A percentile compares a stretch with the other conserved stretches of the same genome.
phyloP scores from a whole-genome alignment of 2,329 filamentous ascomycete species.

The Shiraia bambusicola region DNA sequence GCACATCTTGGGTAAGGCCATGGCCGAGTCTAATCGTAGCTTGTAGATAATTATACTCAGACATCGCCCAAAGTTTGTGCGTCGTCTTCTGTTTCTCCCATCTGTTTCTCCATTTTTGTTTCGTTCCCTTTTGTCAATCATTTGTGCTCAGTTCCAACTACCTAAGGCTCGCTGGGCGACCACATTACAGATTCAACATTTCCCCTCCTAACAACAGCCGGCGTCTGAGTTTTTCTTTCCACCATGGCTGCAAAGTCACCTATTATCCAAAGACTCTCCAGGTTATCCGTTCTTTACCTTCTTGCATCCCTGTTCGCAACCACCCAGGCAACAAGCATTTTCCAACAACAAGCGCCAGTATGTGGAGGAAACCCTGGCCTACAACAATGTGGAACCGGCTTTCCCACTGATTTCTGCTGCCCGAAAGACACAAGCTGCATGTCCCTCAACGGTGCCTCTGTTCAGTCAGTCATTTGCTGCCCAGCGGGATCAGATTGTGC shows the following conservation, averaged over 20 bases:
- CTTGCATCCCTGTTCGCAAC: constrained; percentile 28
- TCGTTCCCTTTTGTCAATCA: neutral
- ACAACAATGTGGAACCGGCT: constrained; percentile 55
- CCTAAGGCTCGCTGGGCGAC: constrained; percentile 12
- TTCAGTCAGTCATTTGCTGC: constrained; percentile 71
- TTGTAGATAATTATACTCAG: constrained; percentile 23
- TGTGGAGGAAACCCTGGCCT: constrained; percentile 55
- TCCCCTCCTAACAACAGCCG: constrained; percentile 2
- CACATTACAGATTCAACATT: neutral
- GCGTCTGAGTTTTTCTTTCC: constrained; percentile 1
- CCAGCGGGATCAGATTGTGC: constrained; percentile 59
- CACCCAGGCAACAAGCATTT: constrained; percentile 31
- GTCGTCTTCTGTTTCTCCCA: constrained; percentile 4
- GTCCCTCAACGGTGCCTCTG: constrained; percentile 58
- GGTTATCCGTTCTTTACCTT: constrained; percentile 37
- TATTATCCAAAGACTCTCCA: constrained; percentile 30
- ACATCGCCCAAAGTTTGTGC: constrained; percentile 5
- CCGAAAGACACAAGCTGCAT: constrained; percentile 57
- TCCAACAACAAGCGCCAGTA: constrained; percentile 38
- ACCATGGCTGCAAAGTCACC: constrained; percentile 34
- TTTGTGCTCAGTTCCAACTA: neutral
- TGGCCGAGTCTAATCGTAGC: constrained; percentile 12
- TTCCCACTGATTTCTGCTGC: constrained; percentile 71
- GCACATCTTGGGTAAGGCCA: constrained; percentile 13
- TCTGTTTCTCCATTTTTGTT: constrained; percentile 3